Base-by-base conservation (phyloP, 2,329 filamentous ascomycete genomes). In the Bertia moriformis region DNA sequence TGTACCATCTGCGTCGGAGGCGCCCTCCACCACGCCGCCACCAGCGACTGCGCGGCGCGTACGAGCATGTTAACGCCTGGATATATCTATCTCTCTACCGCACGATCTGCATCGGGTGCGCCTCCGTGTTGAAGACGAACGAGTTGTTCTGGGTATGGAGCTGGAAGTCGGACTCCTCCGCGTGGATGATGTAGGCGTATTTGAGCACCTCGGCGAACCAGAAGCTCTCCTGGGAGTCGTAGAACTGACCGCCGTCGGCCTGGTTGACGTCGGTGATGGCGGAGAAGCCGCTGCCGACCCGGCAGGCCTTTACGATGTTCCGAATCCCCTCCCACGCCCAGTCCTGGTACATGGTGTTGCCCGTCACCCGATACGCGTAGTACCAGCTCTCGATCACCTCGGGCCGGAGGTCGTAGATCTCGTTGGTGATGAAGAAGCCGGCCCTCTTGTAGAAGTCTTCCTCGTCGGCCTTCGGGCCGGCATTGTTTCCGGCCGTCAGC, bases 131-230 rank as follows among this genome's bases (percentile, higher is more conserved):
- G 44, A 56, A 69, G 4, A 70, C 65, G 45, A 58, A 73, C 43
- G 60, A 41, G 46, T 69, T 69, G n/a, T 54, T 49, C 37, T 58
- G 54, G 35, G 58, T 56, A 45, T 63, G 60, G 38, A 72, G 55
- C 51, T 73, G 68, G 48, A 65, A 67, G 3, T 55, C 52, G 2
- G 66, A 73, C 20, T 84, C 80, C 53, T 56, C 33, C 0, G 71
- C 67, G 51, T 77, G 74, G 42, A 83, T 82, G 48, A 93, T 55
- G 59, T 83, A 93, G 41, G 71, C 64, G 55, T 93, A 93, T 66
- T 93, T 93, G 56, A 93, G 54, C 44, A 87, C 81, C 63, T 93
- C 86, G 0, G 86, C 85, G 55, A 93, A 86, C 64, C 83, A 78
- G 61, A 91, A 93, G 49, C 81, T 88, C 60, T 93, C 84, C 66